phyloP scores from a whole-genome alignment of 768 basidiomycete species.

The Fomitopsis pulvina region DNA sequence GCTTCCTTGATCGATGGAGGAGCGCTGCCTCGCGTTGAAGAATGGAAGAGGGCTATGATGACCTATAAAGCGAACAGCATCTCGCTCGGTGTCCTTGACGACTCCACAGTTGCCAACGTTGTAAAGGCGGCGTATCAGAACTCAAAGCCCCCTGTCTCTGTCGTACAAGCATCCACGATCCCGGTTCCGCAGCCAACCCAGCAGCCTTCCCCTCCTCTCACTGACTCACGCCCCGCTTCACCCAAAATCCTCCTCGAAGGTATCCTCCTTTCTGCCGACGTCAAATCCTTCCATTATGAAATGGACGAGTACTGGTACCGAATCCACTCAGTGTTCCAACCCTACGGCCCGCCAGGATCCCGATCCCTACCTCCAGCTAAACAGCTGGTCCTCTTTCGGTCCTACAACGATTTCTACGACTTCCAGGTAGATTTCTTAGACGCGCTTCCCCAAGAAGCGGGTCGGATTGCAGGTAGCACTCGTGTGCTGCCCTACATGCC shows the following conservation, averaged over 20 bases:
- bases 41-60: conserved; percentile 95
- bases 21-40: conserved; percentile 92
- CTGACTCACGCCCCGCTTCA: conserved; percentile 32
- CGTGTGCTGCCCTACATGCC: conserved; percentile 97
- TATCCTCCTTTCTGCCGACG: conserved; percentile 77
- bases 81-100: conserved; percentile 86
- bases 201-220: conserved; percentile 12
- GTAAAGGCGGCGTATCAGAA: conserved; percentile 26
- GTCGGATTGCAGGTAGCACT: conserved; percentile 55
- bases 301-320: conserved; percentile 98
- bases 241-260: conserved; percentile 67
- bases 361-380: conserved; percentile 56
- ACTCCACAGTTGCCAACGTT: conserved; percentile 37
- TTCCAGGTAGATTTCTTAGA: conserved; percentile 90
- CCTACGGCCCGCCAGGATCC: conserved; percentile 59
- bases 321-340: conserved; percentile 83
- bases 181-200: conserved; percentile 16
- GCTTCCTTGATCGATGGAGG: conserved; percentile 77
- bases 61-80: conserved; percentile 96
- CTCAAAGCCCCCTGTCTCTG: conserved; percentile 8
- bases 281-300: conserved; percentile 96
- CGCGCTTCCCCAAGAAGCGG: conserved; percentile 87
- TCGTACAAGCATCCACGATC: conserved; percentile 10
- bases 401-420: conserved; percentile 98
- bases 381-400: conserved; percentile 84